A percentile compares a stretch with the other conserved stretches of the same genome.
phyloP scores from a whole-genome alignment of 768 basidiomycete genomes.

The Auriscalpium vulgare region DNA sequence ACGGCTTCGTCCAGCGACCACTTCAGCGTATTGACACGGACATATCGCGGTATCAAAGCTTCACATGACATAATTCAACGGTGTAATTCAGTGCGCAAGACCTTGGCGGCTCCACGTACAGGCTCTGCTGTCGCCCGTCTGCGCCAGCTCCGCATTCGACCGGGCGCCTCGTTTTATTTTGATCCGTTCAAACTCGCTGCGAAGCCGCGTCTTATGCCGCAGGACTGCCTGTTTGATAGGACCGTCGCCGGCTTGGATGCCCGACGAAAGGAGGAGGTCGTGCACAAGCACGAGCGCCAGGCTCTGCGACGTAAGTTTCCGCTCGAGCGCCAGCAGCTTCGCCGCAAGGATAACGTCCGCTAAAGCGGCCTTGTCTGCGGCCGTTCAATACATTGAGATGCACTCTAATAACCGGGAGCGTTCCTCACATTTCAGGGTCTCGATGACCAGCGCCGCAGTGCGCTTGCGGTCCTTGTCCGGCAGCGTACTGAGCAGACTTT shows the following conservation, averaged over 20 bases:
- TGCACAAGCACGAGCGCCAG: constrained; percentile 85
- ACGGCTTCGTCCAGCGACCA: constrained; percentile 65
- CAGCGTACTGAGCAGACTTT: constrained; percentile 67
- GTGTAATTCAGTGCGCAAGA: not conserved
- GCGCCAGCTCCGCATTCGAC: constrained; percentile 57
- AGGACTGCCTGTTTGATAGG: constrained; percentile 82
- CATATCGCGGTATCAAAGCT: constrained; percentile 73
- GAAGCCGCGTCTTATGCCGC: constrained; percentile 83
- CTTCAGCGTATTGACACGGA: constrained; percentile 68
- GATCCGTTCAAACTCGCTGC: constrained; percentile 77
- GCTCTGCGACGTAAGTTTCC: constrained; percentile 66
- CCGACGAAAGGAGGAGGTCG: constrained; percentile 74
- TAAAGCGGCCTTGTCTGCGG: constrained; percentile 70
- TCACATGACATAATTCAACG: too few species aligned
- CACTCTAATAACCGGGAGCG: not conserved
- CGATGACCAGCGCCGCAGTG: constrained; percentile 81
- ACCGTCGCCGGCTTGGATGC: constrained; percentile 88
- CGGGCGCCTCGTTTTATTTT: constrained; percentile 70
- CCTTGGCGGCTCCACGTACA: constrained; percentile 33
- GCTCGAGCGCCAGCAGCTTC: constrained; percentile 67
- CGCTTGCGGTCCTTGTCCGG: constrained; percentile 71
- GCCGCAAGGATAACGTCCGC: constrained; percentile 58
- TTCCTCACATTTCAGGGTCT: constrained; percentile 83
- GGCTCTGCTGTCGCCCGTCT: constrained; percentile 51
- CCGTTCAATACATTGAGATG: not conserved